Evolutionary conservation across 148 eudicot genomes (phyloP), one percentile per base, ranked within the genome.

Genomic region (Vaccinium corymbosum): DNA sequence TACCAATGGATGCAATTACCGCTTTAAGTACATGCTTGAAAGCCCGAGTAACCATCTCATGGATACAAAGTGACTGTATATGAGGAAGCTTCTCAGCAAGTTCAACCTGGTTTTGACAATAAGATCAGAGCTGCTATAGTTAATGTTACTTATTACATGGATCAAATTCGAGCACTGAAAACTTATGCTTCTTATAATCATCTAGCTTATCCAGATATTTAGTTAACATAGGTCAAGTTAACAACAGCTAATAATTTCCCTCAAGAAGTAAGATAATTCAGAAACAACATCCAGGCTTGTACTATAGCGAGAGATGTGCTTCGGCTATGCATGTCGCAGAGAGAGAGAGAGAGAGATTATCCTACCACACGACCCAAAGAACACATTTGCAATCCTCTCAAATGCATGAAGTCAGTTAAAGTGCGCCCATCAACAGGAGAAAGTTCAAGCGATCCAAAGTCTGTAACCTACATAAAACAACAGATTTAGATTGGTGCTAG

Each of bases 351-450:
- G 38, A 73, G 71, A 75, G 46, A 62, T 61, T 51, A 59, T 51
- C 76, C 90, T 81, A 97, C 99, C 98, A 97, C 97, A 70, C 91
- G 93, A 87, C 98, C 99, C 90, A 97, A 88, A 76, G 98, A 95
- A 55, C 90, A 88, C 95, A 97, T 95, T 89, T 90, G 90, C 83
- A 97, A 86, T 88, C 99, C 99, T 87, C 99, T 89, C 82, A 97
- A 90, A 90, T 97, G 99, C 99, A 97, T 97, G 90, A 97, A 97
- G 78, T 97, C 99, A n/a, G 98, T 95, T 59, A 97, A 91, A 17
- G 97, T 93, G 72, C 99, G 97, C 50, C 99, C 99, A 89, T 97
- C 99, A 79, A 97, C 99, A 76, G 99, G 99, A 79, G 99, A 97
- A 84, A 97, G 99, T 91, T 97, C 99, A 83, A 97, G 96, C 25